A percentile compares a stretch with the other conserved stretches of the same genome.
Evolutionary conservation across 1,139 yeast species (phyloP).

Genomic region (Diutina catenulata): DNA sequence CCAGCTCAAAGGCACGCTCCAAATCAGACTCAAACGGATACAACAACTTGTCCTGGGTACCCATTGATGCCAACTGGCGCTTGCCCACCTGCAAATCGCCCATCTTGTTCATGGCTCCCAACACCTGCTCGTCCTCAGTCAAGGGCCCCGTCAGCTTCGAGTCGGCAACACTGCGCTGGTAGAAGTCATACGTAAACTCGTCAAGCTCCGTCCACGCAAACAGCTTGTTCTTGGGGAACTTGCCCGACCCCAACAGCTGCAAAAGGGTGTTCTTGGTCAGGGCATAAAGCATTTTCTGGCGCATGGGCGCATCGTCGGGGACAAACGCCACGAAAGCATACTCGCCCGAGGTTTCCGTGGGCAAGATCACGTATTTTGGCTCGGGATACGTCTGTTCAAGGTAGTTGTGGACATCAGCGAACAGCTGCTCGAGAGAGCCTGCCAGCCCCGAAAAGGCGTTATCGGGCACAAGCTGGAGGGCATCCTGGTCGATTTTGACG

Average conservation of each 20-base stretch:
- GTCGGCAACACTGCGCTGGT: constrained; percentile 25
- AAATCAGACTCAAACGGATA: constrained; percentile 19
- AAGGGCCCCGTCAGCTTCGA: constrained; percentile 22
- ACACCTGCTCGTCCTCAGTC: constrained; percentile 49
- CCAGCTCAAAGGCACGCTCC: constrained; percentile 13
- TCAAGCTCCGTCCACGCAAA: constrained; percentile 45
- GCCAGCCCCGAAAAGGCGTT: constrained; percentile 18
- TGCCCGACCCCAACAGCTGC: constrained; percentile 57
- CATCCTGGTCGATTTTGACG: constrained; percentile 32
- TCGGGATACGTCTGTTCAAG: constrained; percentile 18
- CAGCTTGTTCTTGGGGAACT: constrained; percentile 38
- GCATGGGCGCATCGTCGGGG: constrained; percentile 76
- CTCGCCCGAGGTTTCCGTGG: constrained; percentile 13
- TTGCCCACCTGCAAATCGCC: constrained; percentile 17
- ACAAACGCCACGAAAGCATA: constrained; percentile 67
- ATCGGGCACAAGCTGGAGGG: constrained; percentile 33
- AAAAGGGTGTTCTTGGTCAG: constrained; percentile 71
- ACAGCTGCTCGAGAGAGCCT: constrained; percentile 6
- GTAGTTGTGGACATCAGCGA: constrained; percentile 7
- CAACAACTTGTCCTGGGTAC: constrained; percentile 12
- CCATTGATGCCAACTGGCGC: constrained; percentile 17
- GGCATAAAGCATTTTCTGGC: constrained; percentile 88
- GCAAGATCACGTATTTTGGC: constrained; percentile 46
- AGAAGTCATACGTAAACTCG: constrained; percentile 47
- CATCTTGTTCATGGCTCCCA: constrained; percentile 32